These are phyloP conservation scores for Cryptococcus maquisensis DNA, from an alignment of 1,284 basidiomycete species.

Conservation along the genomic window DNA sequence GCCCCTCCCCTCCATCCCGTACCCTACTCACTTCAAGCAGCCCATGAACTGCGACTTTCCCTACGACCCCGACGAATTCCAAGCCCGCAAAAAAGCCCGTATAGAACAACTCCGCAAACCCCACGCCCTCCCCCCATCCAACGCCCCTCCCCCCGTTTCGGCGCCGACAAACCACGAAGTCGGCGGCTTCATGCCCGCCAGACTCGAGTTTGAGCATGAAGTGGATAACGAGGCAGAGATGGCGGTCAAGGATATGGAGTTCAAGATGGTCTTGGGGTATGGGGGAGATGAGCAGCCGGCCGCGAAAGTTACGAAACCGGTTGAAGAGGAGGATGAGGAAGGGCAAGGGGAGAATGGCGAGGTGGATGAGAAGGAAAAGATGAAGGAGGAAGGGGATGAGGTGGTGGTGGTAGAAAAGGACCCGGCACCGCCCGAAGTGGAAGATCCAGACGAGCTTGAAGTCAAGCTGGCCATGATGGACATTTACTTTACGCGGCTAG, in stretches of 20 bases:
- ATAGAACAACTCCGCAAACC: constrained; percentile 61
- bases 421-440: constrained; percentile 61
- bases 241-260: constrained; percentile 92
- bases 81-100: constrained; percentile 76
- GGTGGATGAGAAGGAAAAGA: constrained; percentile 38
- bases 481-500: constrained; percentile 89
- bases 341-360: constrained; percentile 29
- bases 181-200: constrained; percentile 87
- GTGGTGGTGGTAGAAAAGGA: constrained; percentile 49
- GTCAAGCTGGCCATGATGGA: constrained; percentile 88
- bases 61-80: constrained; percentile 74
- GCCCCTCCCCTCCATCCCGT: not conserved
- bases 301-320: constrained; percentile 36
- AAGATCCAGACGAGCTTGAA: constrained; percentile 80
- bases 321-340: constrained; percentile 32
- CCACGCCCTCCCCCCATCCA: constrained; percentile 47
- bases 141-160: constrained; percentile 73
- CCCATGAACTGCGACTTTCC: constrained; percentile 66
- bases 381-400: constrained; percentile 10
- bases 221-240: constrained; percentile 95
- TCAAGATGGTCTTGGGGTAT: constrained; percentile 77
- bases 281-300: constrained; percentile 76
- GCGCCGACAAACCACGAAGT: constrained; percentile 93
- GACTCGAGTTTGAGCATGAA: constrained; percentile 96
- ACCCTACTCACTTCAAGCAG: constrained; percentile 41